These are phyloP conservation scores for Cladobotryum protrusum DNA, from an alignment of 2,329 filamentous ascomycete species.

Conservation along the genomic window DNA sequence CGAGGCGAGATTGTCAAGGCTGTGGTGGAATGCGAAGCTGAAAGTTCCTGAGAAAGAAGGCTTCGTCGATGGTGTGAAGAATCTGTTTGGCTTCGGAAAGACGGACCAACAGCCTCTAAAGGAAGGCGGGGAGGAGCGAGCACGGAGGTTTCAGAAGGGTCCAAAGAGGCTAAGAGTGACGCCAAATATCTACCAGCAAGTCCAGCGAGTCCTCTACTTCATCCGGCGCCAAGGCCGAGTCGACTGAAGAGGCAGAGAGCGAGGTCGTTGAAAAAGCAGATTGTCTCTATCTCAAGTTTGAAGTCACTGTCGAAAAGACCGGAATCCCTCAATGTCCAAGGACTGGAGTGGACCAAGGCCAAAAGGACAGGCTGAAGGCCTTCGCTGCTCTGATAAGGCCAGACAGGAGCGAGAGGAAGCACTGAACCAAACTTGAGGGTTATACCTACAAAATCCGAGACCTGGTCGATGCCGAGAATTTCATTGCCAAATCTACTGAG, in stretches of 20 bases:
- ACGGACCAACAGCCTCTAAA: conserved; percentile 75
- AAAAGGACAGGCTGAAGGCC: conserved; percentile 69
- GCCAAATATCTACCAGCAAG: conserved; percentile 21
- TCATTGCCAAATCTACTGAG: conserved; percentile 64
- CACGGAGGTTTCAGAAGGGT: conserved; percentile 26
- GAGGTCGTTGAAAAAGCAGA: conserved; percentile 56
- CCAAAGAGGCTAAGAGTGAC: conserved; percentile 38
- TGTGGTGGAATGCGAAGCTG: conserved; percentile 79
- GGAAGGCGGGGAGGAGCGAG: conserved; percentile 48
- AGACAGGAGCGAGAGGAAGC: conserved; percentile 72
- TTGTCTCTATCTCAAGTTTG: conserved; percentile 49
- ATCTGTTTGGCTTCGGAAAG: conserved; percentile 87
- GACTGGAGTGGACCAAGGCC: conserved; percentile 41
- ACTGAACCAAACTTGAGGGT: conserved; percentile 85
- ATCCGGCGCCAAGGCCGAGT: conserved; percentile 31
- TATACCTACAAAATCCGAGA: conserved; percentile 88
- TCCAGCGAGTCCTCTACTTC: conserved; percentile 22
- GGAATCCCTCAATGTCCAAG: conserved; percentile 46
- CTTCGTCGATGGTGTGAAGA: conserved; percentile 91
- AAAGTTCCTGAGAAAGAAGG: conserved; percentile 66
- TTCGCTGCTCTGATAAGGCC: conserved; percentile 83
- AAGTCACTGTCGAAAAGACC: conserved; percentile 42
- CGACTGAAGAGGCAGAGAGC: conserved; percentile 40
- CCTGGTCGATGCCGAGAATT: conserved; percentile 69
- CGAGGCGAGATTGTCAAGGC: conserved; percentile 70